Conservation (phyloP, 2,329 filamentous ascomycete species). For the Beauveria sp. region DNA sequence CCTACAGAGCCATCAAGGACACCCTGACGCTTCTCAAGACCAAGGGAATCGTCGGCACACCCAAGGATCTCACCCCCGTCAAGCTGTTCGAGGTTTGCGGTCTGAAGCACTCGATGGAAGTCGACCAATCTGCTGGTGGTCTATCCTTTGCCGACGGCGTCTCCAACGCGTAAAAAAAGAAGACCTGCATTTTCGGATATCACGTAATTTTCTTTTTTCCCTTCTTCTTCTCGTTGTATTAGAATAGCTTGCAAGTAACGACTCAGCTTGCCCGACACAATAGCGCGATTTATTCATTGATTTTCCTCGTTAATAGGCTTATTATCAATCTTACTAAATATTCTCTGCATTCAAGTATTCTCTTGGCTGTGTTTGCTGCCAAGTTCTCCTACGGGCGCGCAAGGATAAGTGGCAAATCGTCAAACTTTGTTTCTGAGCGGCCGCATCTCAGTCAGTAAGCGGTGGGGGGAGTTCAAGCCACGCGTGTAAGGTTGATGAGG, state of each 20-base stretch:
- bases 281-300: constrained; percentile 3
- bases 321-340: background rate
- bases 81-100: constrained; percentile 46
- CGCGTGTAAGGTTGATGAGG: too few relatives aligned
- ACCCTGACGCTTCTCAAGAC: constrained; percentile 32
- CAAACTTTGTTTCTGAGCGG: too few relatives aligned
- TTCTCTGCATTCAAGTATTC: background rate
- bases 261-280: constrained; percentile 1
- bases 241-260: constrained; percentile 6
- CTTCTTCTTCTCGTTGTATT: background rate
- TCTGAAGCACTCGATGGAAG: constrained; percentile 40
- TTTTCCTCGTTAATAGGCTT: background rate
- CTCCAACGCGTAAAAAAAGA: background rate
- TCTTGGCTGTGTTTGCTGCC: too few relatives aligned
- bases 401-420: too few relatives aligned
- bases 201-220: background rate
- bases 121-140: constrained; percentile 30
- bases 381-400: too few relatives aligned
- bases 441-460: too few relatives aligned
- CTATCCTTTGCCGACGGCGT: constrained; percentile 9
- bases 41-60: constrained; percentile 29
- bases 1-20: constrained; percentile 34
- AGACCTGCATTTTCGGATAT: background rate
- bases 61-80: constrained; percentile 36
- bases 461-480: too few relatives aligned